These are phyloP conservation scores for Polytrichum formosum DNA, from an alignment of 225 moss, liverwort and hornwort species.

Conservation along the genomic window DNA sequence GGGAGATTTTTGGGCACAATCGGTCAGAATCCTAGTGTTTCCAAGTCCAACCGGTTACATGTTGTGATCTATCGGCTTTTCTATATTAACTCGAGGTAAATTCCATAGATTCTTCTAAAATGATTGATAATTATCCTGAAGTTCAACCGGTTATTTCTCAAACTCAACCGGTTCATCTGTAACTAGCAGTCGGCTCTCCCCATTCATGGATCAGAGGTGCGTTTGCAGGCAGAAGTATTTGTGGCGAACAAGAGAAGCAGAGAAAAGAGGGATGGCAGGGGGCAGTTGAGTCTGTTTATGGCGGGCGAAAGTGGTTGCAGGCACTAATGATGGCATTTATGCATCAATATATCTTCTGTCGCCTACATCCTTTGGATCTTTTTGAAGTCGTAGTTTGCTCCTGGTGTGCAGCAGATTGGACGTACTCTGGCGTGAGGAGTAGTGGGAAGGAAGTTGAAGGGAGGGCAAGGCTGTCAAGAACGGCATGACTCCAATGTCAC, in stretches of 20 bases:
- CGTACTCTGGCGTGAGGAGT: conserved; percentile 17
- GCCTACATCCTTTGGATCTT: conserved; percentile 25
- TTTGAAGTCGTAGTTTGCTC: conserved; percentile 26
- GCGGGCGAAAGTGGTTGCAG: conserved; percentile 23
- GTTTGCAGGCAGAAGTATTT: not conserved
- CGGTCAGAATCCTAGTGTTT: no score
- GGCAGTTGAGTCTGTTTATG: conserved; percentile 33
- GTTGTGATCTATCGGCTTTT: no score
- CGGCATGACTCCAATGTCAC: conserved; percentile 97
- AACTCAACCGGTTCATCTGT: no score
- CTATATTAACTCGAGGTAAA: no score
- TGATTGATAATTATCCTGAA: no score
- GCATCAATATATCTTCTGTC: conserved; percentile 2
- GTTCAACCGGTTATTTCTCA: no score
- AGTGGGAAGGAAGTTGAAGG: conserved; percentile 54
- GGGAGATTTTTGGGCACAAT: no score
- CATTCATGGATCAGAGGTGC: not conserved
- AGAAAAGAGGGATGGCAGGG: conserved; percentile 10
- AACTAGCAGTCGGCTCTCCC: no score
- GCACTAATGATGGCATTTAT: conserved; percentile 26
- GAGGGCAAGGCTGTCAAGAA: conserved; percentile 79
- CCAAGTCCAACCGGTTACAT: no score
- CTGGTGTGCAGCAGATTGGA: conserved; percentile 35
- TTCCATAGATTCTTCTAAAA: no score
- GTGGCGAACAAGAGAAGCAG: not conserved